A percentile compares a stretch with the other conserved stretches of the same genome.
These are phyloP conservation scores for Linnemannia zychae DNA, from an alignment of 192 early-diverging fungal genomes.

Conservation along the genomic window DNA sequence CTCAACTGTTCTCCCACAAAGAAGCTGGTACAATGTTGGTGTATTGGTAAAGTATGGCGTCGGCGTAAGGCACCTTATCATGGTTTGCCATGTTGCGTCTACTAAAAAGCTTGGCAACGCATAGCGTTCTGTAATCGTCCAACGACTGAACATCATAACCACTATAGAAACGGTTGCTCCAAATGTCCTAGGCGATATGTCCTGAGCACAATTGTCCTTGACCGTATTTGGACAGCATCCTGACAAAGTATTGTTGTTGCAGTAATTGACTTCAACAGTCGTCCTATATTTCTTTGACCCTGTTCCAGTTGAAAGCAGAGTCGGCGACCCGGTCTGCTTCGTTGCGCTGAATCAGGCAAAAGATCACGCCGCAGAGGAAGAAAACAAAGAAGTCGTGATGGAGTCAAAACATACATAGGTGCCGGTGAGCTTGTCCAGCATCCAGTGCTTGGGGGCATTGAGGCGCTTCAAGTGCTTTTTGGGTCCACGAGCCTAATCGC, in stretches of 20 bases:
- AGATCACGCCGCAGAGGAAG: background rate
- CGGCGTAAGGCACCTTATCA: background rate
- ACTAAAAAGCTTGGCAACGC: background rate
- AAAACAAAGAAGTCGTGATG: constrained; percentile 3
- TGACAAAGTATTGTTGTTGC: background rate
- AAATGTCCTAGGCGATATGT: background rate
- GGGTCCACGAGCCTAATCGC: constrained; percentile 88
- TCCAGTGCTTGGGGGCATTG: constrained; percentile 99
- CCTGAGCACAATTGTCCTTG: background rate
- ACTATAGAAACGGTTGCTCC: background rate
- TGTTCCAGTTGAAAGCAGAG: no score
- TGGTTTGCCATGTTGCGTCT: background rate
- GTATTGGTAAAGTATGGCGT: background rate
- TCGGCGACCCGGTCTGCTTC: background rate
- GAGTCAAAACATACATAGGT: constrained; percentile 74
- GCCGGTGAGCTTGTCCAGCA: constrained; percentile 99
- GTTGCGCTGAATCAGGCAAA: constrained; percentile 1
- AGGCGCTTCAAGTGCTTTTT: constrained; percentile 99
- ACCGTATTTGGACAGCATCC: background rate
- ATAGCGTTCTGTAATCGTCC: background rate
- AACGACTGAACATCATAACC: background rate
- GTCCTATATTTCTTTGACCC: background rate
- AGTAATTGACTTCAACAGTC: background rate
- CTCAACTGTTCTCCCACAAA: background rate
- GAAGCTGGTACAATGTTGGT: background rate